A percentile compares a stretch with the other conserved stretches of the same genome.
Evolutionary conservation across 106 monocot genomes (phyloP).

Genomic region (Cymbidium sinense): DNA sequence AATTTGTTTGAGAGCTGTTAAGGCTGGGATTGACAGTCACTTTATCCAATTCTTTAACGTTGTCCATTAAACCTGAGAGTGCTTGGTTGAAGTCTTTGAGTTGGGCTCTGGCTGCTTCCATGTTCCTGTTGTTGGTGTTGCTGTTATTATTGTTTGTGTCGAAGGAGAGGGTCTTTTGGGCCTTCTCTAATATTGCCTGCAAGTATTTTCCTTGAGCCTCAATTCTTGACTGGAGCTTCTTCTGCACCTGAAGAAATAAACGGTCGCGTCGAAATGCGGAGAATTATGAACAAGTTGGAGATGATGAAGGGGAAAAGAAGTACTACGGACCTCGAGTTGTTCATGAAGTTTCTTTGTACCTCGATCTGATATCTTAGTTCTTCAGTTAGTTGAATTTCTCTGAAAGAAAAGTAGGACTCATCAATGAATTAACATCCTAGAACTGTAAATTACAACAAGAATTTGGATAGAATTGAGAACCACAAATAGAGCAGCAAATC

Average conservation of each 20-base stretch:
- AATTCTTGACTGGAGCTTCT: conserved; percentile 77
- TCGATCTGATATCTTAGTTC: conserved; percentile 51
- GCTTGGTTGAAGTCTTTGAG: conserved; percentile 41
- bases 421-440: background rate
- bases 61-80: conserved; percentile 42
- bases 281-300: background rate
- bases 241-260: conserved; percentile 53
- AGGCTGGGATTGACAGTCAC: background rate
- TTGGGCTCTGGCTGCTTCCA: conserved; percentile 23
- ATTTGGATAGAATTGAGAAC: too few species aligned
- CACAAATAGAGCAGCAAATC: too few species aligned
- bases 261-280: background rate
- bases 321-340: conserved; percentile 52
- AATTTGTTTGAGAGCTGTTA: background rate
- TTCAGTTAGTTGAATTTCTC: conserved; percentile 45
- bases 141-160: too few species aligned
- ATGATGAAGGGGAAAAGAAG: background rate
- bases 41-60: conserved; percentile 9
- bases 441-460: background rate
- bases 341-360: conserved; percentile 54
- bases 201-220: conserved; percentile 86
- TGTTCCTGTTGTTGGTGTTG: conserved; percentile 18
- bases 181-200: conserved; percentile 69
- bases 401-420: conserved; percentile 5
- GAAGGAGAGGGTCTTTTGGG: conserved; percentile 45